phyloP scores from a whole-genome alignment of 768 basidiomycete genomes.

The Naganishia friedmannii region DNA sequence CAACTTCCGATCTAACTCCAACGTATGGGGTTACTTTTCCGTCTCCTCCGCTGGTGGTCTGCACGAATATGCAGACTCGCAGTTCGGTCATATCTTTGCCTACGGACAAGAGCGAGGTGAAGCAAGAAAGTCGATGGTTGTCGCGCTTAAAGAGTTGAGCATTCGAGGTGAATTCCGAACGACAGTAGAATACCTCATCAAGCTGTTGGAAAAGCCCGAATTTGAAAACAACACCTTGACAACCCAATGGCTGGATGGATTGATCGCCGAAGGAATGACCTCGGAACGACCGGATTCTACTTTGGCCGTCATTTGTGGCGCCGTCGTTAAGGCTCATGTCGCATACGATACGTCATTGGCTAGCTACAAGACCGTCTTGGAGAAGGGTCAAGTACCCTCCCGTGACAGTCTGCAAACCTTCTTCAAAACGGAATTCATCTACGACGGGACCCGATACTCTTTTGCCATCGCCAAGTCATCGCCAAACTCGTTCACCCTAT shows the following conservation, averaged over 20 bases:
- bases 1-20: constrained; percentile 98
- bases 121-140: constrained; percentile 98
- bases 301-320: constrained; percentile 91
- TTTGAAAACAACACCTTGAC: constrained; percentile 98
- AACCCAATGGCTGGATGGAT: constrained; percentile 95
- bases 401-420: constrained; percentile 94
- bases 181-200: constrained; percentile 98
- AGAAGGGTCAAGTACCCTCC: constrained; percentile 96
- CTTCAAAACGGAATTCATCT: constrained; percentile 94
- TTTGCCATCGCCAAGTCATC: constrained; percentile 94
- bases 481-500: constrained; percentile 83
- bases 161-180: constrained; percentile 99
- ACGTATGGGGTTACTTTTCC: constrained; percentile 99
- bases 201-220: constrained; percentile 87
- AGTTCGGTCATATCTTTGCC: constrained; percentile 98
- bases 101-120: constrained; percentile 95
- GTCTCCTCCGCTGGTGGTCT: constrained; percentile 91
- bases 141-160: constrained; percentile 94
- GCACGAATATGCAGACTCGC: constrained; percentile 98
- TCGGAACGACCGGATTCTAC: constrained; percentile 92
- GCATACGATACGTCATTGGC: constrained; percentile 82
- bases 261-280: constrained; percentile 95
- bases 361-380: constrained; percentile 90
- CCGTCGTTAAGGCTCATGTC: constrained; percentile 89
- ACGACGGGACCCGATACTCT: constrained; percentile 89